Evolutionary conservation across 1,139 yeast species (phyloP).

Genomic region (Taiozyma onychis): DNA sequence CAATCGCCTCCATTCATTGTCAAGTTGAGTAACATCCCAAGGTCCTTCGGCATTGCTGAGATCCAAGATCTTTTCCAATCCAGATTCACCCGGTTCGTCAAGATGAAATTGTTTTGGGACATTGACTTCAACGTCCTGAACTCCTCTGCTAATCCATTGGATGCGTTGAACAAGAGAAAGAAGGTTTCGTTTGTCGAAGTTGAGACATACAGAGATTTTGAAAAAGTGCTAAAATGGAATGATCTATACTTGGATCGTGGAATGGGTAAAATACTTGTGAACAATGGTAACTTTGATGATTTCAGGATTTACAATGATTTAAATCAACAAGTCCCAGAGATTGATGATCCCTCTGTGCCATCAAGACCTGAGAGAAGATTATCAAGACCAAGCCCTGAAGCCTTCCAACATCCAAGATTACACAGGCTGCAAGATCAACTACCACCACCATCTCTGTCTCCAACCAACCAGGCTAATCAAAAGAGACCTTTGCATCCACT

Average conservation of each 20-base stretch:
- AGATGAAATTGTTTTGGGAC: conserved; percentile 37
- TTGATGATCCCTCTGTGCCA: conserved; percentile 21
- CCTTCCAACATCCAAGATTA: not conserved
- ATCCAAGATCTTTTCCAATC: conserved; percentile 32
- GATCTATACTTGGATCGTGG: conserved; percentile 16
- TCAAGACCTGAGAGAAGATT: conserved; percentile 7
- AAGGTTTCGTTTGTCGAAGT: conserved; percentile 64
- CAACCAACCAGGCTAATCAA: not conserved
- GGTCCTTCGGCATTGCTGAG: conserved; percentile 28
- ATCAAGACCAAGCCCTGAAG: conserved; percentile 2
- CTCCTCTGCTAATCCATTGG: conserved; percentile 24
- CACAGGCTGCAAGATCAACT: conserved; percentile 1
- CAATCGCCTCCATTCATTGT: conserved; percentile 50
- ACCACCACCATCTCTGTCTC: not conserved
- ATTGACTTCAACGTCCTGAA: conserved; percentile 26
- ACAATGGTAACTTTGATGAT: conserved; percentile 44
- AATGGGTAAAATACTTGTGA: conserved; percentile 37
- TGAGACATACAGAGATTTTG: conserved; percentile 39
- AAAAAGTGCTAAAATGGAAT: conserved; percentile 29
- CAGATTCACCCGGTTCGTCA: conserved; percentile 29
- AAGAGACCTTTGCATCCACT: not conserved
- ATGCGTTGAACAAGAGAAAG: conserved; percentile 28
- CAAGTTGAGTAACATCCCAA: conserved; percentile 47
- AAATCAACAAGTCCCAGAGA: conserved; percentile 21
- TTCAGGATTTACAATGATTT: conserved; percentile 41